Percentiles rank a stretch among this genome's conserved stretches.
These are phyloP conservation scores for Cyberlindnera xylosilytica DNA, from an alignment of 805 yeast genomes.

Conservation along the genomic window DNA sequence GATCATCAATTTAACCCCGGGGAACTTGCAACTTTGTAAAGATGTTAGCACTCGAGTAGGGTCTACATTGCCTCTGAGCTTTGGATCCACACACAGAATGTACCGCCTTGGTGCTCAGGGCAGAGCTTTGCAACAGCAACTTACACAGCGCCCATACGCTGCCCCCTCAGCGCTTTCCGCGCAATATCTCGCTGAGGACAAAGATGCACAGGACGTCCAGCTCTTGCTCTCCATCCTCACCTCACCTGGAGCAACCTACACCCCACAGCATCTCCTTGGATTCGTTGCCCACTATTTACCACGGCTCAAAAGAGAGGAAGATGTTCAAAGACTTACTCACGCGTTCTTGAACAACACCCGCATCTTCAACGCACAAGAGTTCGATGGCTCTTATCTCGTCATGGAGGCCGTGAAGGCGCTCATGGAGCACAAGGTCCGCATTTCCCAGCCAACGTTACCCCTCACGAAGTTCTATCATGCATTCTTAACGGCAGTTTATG, in stretches of 20 bases:
- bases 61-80: too few species aligned
- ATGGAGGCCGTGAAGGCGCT: constrained; percentile 47
- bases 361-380: constrained; percentile 26
- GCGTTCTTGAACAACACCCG: constrained; percentile 37
- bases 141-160: constrained; percentile 16
- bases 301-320: constrained; percentile 41
- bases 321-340: constrained; percentile 36
- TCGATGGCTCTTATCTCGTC: constrained; percentile 33
- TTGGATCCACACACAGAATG: constrained; percentile 20
- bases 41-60: too few species aligned
- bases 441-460: constrained; percentile 43
- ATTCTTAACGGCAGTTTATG: constrained; percentile 30
- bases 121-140: constrained; percentile 20
- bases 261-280: constrained; percentile 29
- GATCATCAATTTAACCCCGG: too few species aligned
- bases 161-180: constrained; percentile 34
- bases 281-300: constrained; percentile 45
- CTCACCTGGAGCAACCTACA: constrained; percentile 1
- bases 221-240: constrained; percentile 23
- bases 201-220: constrained; percentile 26
- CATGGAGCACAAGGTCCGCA: constrained; percentile 39
- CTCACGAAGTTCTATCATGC: constrained; percentile 37
- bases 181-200: constrained; percentile 26
- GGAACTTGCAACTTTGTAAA: too few species aligned
- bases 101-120: constrained; percentile 29